Conservation (phyloP, 306 rosid genomes). For the Dryas drummondii region DNA sequence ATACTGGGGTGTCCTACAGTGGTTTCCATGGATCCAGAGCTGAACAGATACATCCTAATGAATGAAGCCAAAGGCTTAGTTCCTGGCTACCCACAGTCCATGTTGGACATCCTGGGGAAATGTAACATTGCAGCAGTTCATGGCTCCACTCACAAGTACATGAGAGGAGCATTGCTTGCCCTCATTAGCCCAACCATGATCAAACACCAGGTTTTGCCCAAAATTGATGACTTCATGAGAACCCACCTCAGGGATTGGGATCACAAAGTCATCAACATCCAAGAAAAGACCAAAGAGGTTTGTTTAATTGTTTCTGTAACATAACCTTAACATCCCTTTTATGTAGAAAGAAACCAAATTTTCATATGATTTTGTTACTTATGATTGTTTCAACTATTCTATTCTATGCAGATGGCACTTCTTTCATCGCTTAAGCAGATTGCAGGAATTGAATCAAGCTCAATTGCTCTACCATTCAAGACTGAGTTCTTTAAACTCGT, state of each 20-base stretch:
- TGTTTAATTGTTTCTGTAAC: not conserved
- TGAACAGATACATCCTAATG: constrained; percentile 81
- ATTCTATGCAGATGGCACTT: constrained; percentile 72
- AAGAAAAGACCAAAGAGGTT: constrained; percentile 88
- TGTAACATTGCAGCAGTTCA: constrained; percentile 95
- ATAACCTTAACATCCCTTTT: too few species aligned
- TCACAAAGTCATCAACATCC: constrained; percentile 67
- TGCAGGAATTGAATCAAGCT: constrained; percentile 60
- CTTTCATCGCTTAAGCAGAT: constrained; percentile 76
- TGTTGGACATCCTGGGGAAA: constrained; percentile 87
- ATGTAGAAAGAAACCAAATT: too few species aligned
- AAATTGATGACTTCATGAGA: constrained; percentile 77
- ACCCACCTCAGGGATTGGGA: constrained; percentile 64
- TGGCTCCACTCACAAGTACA: constrained; percentile 89
- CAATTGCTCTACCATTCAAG: constrained; percentile 49
- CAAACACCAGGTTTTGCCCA: constrained; percentile 68
- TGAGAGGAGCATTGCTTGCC: constrained; percentile 84
- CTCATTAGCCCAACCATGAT: constrained; percentile 71
- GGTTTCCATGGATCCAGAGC: constrained; percentile 95
- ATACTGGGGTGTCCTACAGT: constrained; percentile 93
- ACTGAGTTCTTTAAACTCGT: constrained; percentile 87
- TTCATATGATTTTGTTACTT: too few species aligned
- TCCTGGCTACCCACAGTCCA: constrained; percentile 96
- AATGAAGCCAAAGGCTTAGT: constrained; percentile 93
- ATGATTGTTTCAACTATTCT: not conserved